These are phyloP conservation scores for Rhizopogon vinicolor DNA, from an alignment of 768 basidiomycete species.

Conservation along the genomic window DNA sequence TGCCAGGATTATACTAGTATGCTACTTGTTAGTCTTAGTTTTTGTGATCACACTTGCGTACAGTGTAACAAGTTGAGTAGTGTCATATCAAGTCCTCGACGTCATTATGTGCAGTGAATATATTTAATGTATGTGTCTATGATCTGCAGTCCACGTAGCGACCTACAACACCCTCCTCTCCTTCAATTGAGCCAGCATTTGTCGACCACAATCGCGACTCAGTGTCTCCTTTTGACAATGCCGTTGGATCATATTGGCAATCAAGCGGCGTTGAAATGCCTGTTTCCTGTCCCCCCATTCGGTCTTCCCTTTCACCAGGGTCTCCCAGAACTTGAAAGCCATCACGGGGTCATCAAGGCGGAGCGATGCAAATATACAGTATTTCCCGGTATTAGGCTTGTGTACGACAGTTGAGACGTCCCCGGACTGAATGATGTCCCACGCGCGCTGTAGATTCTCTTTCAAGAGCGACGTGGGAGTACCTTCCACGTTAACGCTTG, in stretches of 20 bases:
- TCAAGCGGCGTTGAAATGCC: conserved; percentile 33
- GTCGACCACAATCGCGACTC: conserved; percentile 8
- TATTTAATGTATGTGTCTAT: conserved; percentile 1
- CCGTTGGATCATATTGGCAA: conserved; percentile 31
- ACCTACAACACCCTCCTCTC: conserved; percentile 9
- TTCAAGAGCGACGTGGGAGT: conserved; percentile 19
- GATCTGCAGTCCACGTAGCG: conserved; percentile 5
- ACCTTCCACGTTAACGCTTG: conserved; percentile 27
- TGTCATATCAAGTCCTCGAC: background rate
- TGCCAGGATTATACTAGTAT: too few relatives aligned
- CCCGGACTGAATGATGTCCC: conserved; percentile 38
- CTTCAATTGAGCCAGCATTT: conserved; percentile 18
- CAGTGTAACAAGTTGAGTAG: background rate
- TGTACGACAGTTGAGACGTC: conserved; percentile 30
- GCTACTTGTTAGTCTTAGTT: background rate
- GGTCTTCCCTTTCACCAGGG: conserved; percentile 38
- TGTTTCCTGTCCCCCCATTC: conserved; percentile 49
- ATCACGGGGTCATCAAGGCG: conserved; percentile 41
- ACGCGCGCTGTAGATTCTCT: conserved; percentile 35
- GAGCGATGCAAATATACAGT: conserved; percentile 48
- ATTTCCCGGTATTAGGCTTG: conserved; percentile 46
- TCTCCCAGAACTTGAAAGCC: conserved; percentile 60
- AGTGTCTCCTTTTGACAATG: conserved; percentile 24
- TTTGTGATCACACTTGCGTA: background rate
- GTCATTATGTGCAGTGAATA: conserved; percentile 1